Base-by-base conservation (phyloP, 768 basidiomycete species). In the Chalciporus chontae region DNA sequence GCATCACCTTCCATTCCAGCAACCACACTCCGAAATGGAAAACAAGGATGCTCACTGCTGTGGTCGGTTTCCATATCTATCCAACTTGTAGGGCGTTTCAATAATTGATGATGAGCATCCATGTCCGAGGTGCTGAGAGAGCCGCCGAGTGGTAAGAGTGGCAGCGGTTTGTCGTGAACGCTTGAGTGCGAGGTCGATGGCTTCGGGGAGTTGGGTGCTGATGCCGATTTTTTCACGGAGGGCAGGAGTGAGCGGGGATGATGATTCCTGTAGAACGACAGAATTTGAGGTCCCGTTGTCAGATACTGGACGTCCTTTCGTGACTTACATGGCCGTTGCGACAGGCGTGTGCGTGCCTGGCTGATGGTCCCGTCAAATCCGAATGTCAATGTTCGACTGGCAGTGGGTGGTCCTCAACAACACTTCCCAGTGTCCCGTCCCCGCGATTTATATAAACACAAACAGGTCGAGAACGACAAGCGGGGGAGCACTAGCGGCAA, bases 141-240 rank as follows among this genome's bases (percentile, higher is more conserved):
- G 26, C 61, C 44, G 43, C 49, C 58, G 50, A 55, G 64, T 23
- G 69, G 67, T 18, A 73, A 68, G 14, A 67, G 63, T 8, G 73
- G 74, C n/a, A 76, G 66, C 1, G 71, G 69, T 47, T 75, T 75
- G 58, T 73, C 70, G 55, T 58, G 47, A 1, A 32, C 45, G 51
- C 48, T 10, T 11, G 62, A 34, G 29, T 52, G 61, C 21, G 45
- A 40, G 0, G 54, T 29, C 0, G 45, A 31, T 0, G 56, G 55
- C 21, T 32, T 54, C 13, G 63, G 64, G 1, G 64, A 67, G 8
- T 36, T 57, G 21, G 66, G 66, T 1, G 68, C 63, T 26, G 63
- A 68, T 0, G 54, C 60, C 11, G 65, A 54, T 50, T 57, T 58
- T 27, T 46, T 52, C n/a, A 49, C 46, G 5, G 55, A 50, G 40